phyloP scores from a whole-genome alignment of 345 rosid genomes.

The Adansonia digitata region DNA sequence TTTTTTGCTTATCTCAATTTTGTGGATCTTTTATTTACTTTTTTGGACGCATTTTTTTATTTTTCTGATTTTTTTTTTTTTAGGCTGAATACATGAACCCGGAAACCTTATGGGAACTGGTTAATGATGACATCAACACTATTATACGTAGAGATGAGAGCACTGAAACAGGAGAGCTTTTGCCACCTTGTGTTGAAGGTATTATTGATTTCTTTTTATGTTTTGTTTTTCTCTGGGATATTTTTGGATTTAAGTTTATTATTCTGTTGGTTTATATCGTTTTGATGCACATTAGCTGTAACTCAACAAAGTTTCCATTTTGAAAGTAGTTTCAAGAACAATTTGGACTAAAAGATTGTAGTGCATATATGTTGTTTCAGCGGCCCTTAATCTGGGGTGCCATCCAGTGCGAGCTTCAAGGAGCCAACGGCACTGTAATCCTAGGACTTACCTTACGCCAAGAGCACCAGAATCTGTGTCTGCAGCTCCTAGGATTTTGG shows the following conservation, averaged over 20 bases:
- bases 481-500: constrained; percentile 29
- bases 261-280: constrained; percentile 4
- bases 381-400: constrained; percentile 93
- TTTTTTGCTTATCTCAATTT: constrained; percentile 6
- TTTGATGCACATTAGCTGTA: constrained; percentile 9
- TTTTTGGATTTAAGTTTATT: constrained; percentile 16
- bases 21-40: constrained; percentile 13
- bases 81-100: constrained; percentile 72
- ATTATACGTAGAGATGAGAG: constrained; percentile 86
- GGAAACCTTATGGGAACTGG: constrained; percentile 85
- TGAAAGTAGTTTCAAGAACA: constrained; percentile 4
- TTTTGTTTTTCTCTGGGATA: background rate
- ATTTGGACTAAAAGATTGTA: background rate
- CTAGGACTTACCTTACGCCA: constrained; percentile 74
- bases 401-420: constrained; percentile 89
- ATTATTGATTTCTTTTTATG: constrained; percentile 1
- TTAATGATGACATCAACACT: constrained; percentile 87
- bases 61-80: constrained; percentile 16
- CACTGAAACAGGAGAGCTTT: constrained; percentile 73
- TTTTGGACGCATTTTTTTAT: constrained; percentile 1
- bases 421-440: constrained; percentile 86
- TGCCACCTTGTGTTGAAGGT: constrained; percentile 99
- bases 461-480: constrained; percentile 51
- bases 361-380: constrained; percentile 35
- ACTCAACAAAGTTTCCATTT: background rate